Evolutionary conservation across 1,139 yeast genomes (phyloP), one percentile per base, ranked within the genome.

Genomic region (Yamadazyma spencermartinsiae): DNA sequence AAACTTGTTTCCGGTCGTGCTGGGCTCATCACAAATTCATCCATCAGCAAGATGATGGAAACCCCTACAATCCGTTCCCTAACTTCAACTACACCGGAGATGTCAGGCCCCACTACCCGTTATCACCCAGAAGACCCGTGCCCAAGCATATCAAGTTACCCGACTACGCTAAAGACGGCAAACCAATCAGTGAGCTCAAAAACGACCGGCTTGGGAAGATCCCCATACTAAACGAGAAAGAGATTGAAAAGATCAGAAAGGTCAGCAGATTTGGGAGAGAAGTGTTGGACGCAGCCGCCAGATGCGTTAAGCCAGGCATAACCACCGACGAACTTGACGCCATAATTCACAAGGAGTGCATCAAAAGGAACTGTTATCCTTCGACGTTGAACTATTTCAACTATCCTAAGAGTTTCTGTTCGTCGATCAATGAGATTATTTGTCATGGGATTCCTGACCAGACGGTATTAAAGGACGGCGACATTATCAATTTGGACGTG

Each of bases 371-470:
- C 51, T 89, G 92, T 4, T 94, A 94, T 59, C 99, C 99, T 18
- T 87, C 96, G 12, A 96, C 99, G 4, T 72, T 92, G 47, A 94
- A 94, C 68, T 94, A 94, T 66, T 92, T 85, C 68, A 86, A 88
- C 62, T 94, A 81, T 68, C 98, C 98, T 29, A 90, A 89, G 61
- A 82, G 95, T 23, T 77, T 88, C 33, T 94, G 98, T 66, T 88
- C 97, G 1, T 88, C 97, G 5, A 82, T 94, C 31, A 90, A 94
- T 61, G 98, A 92, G 67, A 82, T 89, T 42, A 86, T 92, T 45
- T 92, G 99, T 61, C 99, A 92, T 61, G 99, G 99, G 49, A 86
- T 92, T 43, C 98, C 98, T 18, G 98, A 94, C 61, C 76, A 86
- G 65, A 78, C 90, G 39, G 80, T 80, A 29, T 72, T 94, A 46